phyloP scores from a whole-genome alignment of 208 protist genomes.

The Plasmodiophora brassicae region DNA sequence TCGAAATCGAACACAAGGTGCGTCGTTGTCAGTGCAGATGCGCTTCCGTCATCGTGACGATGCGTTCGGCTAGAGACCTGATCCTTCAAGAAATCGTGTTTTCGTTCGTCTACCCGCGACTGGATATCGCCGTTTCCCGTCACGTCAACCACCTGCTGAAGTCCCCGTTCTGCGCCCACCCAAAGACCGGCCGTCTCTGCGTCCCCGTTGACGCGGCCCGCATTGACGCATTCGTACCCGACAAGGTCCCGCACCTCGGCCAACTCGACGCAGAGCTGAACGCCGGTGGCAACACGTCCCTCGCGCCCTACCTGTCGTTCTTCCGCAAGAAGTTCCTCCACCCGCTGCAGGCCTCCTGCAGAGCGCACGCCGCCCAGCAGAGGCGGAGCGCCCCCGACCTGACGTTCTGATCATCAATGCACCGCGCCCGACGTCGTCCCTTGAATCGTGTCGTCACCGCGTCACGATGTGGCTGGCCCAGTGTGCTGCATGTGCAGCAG shows the following conservation, averaged over 20 bases:
- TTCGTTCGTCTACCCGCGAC: slow-evolving; percentile 77
- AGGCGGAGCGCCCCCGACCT: background rate
- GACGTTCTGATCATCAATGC: too few species aligned
- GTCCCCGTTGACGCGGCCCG: slow-evolving; percentile 44
- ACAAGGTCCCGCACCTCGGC: slow-evolving; percentile 39
- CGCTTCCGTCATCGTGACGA: background rate
- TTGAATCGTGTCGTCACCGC: too few species aligned
- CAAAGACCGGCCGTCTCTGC: slow-evolving; percentile 54
- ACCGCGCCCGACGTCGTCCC: too few species aligned
- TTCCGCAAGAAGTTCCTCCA: slow-evolving; percentile 18
- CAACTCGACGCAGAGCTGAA: slow-evolving; percentile 31
- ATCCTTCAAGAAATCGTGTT: slow-evolving; percentile 55
- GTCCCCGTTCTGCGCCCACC: slow-evolving; percentile 82
- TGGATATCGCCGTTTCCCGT: slow-evolving; percentile 93
- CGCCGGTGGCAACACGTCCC: background rate
- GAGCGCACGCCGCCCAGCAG: background rate
- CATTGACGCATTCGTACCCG: slow-evolving; percentile 38
- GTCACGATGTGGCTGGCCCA: too few species aligned
- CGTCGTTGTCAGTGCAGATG: background rate
- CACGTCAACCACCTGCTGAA: slow-evolving; percentile 94
- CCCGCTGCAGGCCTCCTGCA: background rate
- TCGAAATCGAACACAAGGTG: background rate
- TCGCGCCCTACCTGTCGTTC: slow-evolving; percentile 31
- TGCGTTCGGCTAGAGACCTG: background rate
- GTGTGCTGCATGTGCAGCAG: too few species aligned